phyloP scores from a whole-genome alignment of 495 filamentous ascomycete species.

The Aspergillus egyptiacus region DNA sequence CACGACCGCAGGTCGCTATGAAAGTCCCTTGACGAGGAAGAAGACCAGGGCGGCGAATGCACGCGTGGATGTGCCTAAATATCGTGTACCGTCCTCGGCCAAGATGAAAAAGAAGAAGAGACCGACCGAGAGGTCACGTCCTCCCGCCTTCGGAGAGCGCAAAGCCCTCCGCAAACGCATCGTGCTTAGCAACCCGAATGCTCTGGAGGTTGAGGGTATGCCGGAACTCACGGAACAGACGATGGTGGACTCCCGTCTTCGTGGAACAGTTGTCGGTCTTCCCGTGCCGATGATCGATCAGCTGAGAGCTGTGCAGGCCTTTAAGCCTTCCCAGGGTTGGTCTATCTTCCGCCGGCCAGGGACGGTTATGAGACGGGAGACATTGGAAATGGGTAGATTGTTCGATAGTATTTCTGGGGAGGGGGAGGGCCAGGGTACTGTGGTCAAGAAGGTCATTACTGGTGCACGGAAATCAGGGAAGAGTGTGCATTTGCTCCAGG shows the following conservation, averaged over 20 bases:
- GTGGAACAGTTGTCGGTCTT: slow-evolving; percentile 63
- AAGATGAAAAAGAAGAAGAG: slow-evolving; percentile 48
- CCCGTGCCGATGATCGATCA: slow-evolving; percentile 66
- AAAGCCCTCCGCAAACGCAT: slow-evolving; percentile 83
- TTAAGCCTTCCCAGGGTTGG: slow-evolving; percentile 91
- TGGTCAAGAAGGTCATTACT: slow-evolving; percentile 60
- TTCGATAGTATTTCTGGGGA: slow-evolving; percentile 46
- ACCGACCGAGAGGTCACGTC: slow-evolving; percentile 34
- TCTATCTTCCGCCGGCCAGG: slow-evolving; percentile 74
- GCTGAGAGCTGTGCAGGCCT: slow-evolving; percentile 76
- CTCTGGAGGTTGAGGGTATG: slow-evolving; percentile 64
- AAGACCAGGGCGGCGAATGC: slow-evolving; percentile 9
- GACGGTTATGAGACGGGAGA: slow-evolving; percentile 67
- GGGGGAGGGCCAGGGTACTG: slow-evolving; percentile 49
- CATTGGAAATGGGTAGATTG: slow-evolving; percentile 58
- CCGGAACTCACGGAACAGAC: slow-evolving; percentile 51
- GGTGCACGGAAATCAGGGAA: slow-evolving; percentile 75
- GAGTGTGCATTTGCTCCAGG: slow-evolving; percentile 79
- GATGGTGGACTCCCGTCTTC: slow-evolving; percentile 46
- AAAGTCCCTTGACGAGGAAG: slow-evolving; percentile 38
- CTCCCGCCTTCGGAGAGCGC: slow-evolving; percentile 68
- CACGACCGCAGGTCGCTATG: slow-evolving; percentile 35
- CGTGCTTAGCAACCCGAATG: slow-evolving; percentile 88
- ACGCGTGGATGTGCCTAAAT: slow-evolving; percentile 24
- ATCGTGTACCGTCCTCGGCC: slow-evolving; percentile 36